phyloP scores from a whole-genome alignment of 306 rosid species.

The Betula pendula region DNA sequence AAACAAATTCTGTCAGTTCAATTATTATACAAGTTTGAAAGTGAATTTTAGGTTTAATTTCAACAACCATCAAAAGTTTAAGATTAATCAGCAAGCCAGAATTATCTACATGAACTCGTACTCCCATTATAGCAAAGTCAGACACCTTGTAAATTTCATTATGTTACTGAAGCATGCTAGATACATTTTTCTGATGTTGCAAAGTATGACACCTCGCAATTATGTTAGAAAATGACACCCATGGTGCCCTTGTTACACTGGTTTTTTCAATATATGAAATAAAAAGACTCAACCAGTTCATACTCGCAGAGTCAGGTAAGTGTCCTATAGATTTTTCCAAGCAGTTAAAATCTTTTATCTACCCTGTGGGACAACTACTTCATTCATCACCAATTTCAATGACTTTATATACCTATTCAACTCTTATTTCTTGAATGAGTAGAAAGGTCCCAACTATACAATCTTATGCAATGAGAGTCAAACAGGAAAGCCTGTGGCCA shows the following conservation, averaged over 20 bases:
- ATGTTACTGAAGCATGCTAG: neutral
- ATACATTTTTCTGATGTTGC: neutral
- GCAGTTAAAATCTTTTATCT: neutral
- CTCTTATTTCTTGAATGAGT: constrained; percentile 13
- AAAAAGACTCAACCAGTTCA: neutral
- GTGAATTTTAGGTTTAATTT: neutral
- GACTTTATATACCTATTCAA: neutral
- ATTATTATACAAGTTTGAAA: neutral
- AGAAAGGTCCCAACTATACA: constrained; percentile 13
- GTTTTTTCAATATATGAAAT: neutral
- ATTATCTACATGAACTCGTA: neutral
- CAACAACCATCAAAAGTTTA: neutral
- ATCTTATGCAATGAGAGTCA: constrained; percentile 1
- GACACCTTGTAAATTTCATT: neutral
- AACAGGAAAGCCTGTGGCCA: constrained; percentile 6
- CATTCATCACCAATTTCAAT: neutral
- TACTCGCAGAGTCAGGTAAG: constrained; percentile 13
- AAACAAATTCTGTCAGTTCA: constrained; percentile 18
- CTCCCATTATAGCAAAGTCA: neutral
- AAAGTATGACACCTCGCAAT: neutral
- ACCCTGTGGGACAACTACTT: neutral
- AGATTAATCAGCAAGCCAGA: neutral
- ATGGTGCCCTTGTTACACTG: constrained; percentile 5
- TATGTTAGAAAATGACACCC: neutral
- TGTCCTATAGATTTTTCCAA: neutral